Percentiles rank a stretch among this genome's conserved stretches.
Conservation (phyloP, 352 stramenopile genomes). For the Phytophthora brassicae region DNA sequence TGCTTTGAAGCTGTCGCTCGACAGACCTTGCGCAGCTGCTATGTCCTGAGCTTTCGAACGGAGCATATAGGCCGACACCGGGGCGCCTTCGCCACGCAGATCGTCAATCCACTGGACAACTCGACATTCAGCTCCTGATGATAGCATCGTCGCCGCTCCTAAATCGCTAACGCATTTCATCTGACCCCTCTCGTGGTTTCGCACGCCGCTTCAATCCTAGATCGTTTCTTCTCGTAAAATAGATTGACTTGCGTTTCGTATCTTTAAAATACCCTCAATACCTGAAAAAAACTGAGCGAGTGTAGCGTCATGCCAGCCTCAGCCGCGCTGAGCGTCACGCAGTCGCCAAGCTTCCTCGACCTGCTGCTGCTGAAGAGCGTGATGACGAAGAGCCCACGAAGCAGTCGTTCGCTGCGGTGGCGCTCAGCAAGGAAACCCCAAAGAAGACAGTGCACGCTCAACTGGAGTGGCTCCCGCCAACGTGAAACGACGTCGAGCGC, state of each 20-base stretch:
- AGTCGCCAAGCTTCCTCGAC: too few species aligned
- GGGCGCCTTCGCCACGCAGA: constrained; percentile 21
- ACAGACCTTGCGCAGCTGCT: background rate
- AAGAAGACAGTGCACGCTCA: background rate
- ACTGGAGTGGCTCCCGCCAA: too few species aligned
- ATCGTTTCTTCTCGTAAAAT: background rate
- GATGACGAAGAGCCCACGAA: too few species aligned
- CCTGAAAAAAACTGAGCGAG: background rate
- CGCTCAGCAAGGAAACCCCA: background rate
- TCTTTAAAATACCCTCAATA: background rate
- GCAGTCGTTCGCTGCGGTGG: too few species aligned
- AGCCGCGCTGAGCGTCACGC: too few species aligned
- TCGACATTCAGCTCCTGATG: constrained; percentile 12
- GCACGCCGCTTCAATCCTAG: background rate
- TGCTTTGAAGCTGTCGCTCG: background rate
- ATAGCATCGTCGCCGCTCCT: constrained; percentile 16
- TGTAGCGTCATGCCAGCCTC: too few species aligned
- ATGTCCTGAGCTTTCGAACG: constrained; percentile 18
- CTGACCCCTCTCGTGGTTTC: background rate
- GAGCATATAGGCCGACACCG: constrained; percentile 30
- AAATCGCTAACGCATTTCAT: background rate
- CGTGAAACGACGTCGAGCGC: constrained; percentile 3
- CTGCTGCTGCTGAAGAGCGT: too few species aligned
- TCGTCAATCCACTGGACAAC: constrained; percentile 30
- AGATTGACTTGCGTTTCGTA: background rate